phyloP scores from a whole-genome alignment of 495 filamentous ascomycete species.

The Trichoderma asperelloides region DNA sequence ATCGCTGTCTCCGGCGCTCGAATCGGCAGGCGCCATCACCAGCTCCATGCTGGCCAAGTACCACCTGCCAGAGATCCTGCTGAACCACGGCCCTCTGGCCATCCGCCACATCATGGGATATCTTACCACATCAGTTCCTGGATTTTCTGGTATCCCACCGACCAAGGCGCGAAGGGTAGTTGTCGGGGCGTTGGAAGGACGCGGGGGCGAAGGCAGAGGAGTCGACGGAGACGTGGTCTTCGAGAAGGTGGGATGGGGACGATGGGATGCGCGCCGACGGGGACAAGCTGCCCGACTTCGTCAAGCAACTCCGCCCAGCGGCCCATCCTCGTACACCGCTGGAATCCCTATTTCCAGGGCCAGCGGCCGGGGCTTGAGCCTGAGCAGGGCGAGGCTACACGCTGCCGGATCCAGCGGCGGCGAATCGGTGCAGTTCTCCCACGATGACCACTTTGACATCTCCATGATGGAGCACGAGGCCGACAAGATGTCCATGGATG shows the following conservation, averaged over 20 bases:
- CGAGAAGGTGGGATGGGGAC: constrained; percentile 95
- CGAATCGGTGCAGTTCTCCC: constrained; percentile 65
- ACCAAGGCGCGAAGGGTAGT: constrained; percentile 86
- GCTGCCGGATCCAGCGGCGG: constrained; percentile 49
- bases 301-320: constrained; percentile 38
- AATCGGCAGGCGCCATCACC: constrained; percentile 76
- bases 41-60: constrained; percentile 79
- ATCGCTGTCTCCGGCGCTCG: constrained; percentile 43
- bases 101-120: constrained; percentile 93
- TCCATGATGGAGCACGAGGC: constrained; percentile 77
- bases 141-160: constrained; percentile 83
- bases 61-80: constrained; percentile 84
- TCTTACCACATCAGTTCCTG: constrained; percentile 84
- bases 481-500: constrained; percentile 91
- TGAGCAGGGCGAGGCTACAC: constrained; percentile 38
- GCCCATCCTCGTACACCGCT: constrained; percentile 42
- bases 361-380: constrained; percentile 33
- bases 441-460: constrained; percentile 51
- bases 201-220: constrained; percentile 52
- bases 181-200: constrained; percentile 72
- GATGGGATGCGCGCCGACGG: constrained; percentile 78
- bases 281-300: constrained; percentile 49
- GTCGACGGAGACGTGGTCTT: constrained; percentile 75
- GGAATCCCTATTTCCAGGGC: constrained; percentile 60
- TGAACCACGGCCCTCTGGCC: constrained; percentile 80